A percentile compares a stretch with the other conserved stretches of the same genome.
phyloP scores from a whole-genome alignment of 768 basidiomycete genomes.

The Pisolithus tinctorius region DNA sequence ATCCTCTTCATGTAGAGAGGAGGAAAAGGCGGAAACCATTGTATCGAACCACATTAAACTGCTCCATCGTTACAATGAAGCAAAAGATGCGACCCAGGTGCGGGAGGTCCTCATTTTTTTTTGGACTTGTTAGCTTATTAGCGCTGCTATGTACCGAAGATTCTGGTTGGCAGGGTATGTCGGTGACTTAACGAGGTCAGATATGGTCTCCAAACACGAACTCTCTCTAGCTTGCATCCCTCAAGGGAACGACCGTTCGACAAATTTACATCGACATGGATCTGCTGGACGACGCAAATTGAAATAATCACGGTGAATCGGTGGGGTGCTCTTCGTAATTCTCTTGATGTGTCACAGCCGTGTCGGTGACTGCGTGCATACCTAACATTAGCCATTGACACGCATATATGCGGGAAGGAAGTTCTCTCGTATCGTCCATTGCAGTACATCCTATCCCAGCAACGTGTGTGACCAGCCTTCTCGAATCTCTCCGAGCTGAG shows the following conservation, averaged over 20 bases:
- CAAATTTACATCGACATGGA: constrained; percentile 71
- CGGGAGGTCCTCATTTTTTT: background rate
- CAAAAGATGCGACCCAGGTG: constrained; percentile 79
- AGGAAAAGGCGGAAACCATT: constrained; percentile 48
- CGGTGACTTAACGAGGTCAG: background rate
- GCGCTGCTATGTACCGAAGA: constrained; percentile 34
- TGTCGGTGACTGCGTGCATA: background rate
- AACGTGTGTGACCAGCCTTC: no score
- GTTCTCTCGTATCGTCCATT: no score
- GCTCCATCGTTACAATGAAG: constrained; percentile 72
- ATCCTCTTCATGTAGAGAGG: constrained; percentile 22
- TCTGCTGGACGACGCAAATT: constrained; percentile 49
- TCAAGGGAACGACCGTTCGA: constrained; percentile 62
- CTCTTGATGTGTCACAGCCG: background rate
- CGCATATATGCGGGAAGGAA: no score
- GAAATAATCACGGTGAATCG: background rate
- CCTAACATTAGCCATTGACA: no score
- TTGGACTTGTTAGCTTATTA: background rate
- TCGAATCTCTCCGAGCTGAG: no score
- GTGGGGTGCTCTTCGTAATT: background rate
- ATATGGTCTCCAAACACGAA: constrained; percentile 7
- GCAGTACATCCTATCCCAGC: no score
- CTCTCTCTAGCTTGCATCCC: constrained; percentile 54
- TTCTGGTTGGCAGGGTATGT: constrained; percentile 69
- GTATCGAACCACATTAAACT: constrained; percentile 65